These are phyloP conservation scores for Tetrapisispora taiwanensis DNA, from an alignment of 805 yeast species.

Conservation along the genomic window DNA sequence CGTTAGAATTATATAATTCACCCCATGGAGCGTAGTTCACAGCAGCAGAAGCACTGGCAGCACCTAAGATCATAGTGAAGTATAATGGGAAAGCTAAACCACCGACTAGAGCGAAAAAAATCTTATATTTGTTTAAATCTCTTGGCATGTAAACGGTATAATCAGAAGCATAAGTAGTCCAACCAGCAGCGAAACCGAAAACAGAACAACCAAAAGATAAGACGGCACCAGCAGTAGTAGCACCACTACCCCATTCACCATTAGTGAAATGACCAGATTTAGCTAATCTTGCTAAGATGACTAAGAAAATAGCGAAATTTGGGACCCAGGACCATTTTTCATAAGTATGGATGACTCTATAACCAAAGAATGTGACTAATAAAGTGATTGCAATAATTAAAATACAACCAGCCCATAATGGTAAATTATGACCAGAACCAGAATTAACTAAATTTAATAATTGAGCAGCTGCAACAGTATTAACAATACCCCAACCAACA, in stretches of 20 bases:
- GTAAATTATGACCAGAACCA: conserved; percentile 39
- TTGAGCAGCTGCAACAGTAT: conserved; percentile 83
- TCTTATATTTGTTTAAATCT: conserved; percentile 44
- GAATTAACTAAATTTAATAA: conserved; percentile 65
- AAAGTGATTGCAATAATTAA: conserved; percentile 60
- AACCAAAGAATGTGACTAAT: conserved; percentile 73
- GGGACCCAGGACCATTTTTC: conserved; percentile 90
- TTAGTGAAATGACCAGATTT: conserved; percentile 53
- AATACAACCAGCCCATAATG: conserved; percentile 87
- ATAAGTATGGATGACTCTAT: conserved; percentile 67
- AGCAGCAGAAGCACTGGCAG: conserved; percentile 71
- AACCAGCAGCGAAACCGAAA: conserved; percentile 86
- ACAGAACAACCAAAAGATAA: conserved; percentile 74
- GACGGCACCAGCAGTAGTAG: conserved; percentile 62
- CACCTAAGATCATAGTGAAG: conserved; percentile 73
- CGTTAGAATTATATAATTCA: conserved; percentile 40
- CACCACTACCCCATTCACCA: conserved; percentile 45
- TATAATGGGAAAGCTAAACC: conserved; percentile 63
- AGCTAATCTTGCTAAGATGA: conserved; percentile 67
- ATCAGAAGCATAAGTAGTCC: conserved; percentile 90
- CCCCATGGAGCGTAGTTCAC: conserved; percentile 37
- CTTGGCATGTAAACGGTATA: conserved; percentile 81
- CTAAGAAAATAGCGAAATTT: conserved; percentile 58
- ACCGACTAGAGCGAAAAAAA: conserved; percentile 51
- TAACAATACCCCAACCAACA: conserved; percentile 93